A percentile compares a stretch with the other conserved stretches of the same genome.
Conservation (phyloP, 177 flowering plant genomes). For the Vitis hybrid region DNA sequence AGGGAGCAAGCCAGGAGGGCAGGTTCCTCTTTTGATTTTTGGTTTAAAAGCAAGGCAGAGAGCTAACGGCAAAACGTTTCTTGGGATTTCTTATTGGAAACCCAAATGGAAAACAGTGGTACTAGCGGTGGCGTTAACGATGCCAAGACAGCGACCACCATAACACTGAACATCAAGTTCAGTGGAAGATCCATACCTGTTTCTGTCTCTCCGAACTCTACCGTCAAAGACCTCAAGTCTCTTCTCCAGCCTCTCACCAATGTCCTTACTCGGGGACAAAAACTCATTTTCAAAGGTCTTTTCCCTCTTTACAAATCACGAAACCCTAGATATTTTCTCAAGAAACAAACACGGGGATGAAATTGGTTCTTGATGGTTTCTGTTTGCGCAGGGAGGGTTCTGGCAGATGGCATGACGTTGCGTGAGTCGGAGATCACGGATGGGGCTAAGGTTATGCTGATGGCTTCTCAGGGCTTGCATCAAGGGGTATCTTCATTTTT, state of each 20-base stretch:
- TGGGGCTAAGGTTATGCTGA: conserved; percentile 83
- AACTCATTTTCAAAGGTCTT: conserved; percentile 78
- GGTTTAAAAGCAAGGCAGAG: no score
- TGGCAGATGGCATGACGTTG: conserved; percentile 55
- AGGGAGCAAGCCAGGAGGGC: no score
- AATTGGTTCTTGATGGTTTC: conserved; percentile 1
- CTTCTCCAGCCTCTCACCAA: conserved; percentile 76
- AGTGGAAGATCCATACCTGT: conserved; percentile 64
- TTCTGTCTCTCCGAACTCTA: conserved; percentile 41
- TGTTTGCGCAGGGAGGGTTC: conserved; percentile 55
- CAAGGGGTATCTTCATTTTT: conserved; percentile 70
- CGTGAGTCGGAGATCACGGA: conserved; percentile 38
- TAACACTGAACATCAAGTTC: conserved; percentile 64
- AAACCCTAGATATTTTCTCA: no score
- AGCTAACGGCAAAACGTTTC: no score
- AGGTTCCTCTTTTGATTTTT: no score
- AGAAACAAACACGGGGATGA: no score
- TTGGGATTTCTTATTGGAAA: neutral
- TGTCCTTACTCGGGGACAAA: conserved; percentile 90
- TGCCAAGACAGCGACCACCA: neutral
- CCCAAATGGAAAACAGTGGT: neutral
- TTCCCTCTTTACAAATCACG: neutral
- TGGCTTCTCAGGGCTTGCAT: conserved; percentile 87
- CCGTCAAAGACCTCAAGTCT: conserved; percentile 60
- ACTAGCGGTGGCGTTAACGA: neutral